Conservation (phyloP, 805 yeast genomes). For the Metschnikowia koreensis region DNA sequence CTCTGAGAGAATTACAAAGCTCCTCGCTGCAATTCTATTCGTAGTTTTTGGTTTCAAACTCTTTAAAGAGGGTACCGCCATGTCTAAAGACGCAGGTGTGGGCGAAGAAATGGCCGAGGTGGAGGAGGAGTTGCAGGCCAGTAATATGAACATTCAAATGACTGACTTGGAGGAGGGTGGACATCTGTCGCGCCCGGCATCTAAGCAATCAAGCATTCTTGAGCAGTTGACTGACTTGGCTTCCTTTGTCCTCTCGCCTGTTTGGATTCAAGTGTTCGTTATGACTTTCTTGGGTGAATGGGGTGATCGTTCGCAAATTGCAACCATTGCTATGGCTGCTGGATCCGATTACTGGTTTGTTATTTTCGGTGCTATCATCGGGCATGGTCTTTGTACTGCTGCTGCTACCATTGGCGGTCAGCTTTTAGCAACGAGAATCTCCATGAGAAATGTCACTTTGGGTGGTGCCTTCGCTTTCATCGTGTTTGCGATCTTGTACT, state of each 20-base stretch:
- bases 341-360: slow-evolving; percentile 90
- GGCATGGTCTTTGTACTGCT: slow-evolving; percentile 84
- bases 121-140: slow-evolving; percentile 81
- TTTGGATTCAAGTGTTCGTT: slow-evolving; percentile 89
- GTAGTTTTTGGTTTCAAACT: slow-evolving; percentile 78
- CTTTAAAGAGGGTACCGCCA: slow-evolving; percentile 74
- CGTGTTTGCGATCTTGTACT: slow-evolving; percentile 75
- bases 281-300: slow-evolving; percentile 98
- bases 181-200: slow-evolving; percentile 11
- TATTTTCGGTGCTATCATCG: slow-evolving; percentile 83
- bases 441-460: slow-evolving; percentile 87
- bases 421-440: slow-evolving; percentile 80
- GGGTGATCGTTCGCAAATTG: slow-evolving; percentile 98
- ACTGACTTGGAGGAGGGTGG: slow-evolving; percentile 61
- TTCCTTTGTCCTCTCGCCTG: slow-evolving; percentile 71
- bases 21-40: slow-evolving; percentile 78
- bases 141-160: slow-evolving; percentile 50
- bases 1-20: slow-evolving; percentile 75
- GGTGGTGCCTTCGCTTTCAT: slow-evolving; percentile 90
- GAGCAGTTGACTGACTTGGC: slow-evolving; percentile 54
- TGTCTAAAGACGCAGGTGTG: slow-evolving; percentile 82
- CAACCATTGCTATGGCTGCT: slow-evolving; percentile 98
- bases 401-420: slow-evolving; percentile 95
- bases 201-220: slow-evolving; percentile 18
- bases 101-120: slow-evolving; percentile 96